These are phyloP conservation scores for Puccinia triticina DNA, from an alignment of 1,284 basidiomycete species.

Conservation along the genomic window DNA sequence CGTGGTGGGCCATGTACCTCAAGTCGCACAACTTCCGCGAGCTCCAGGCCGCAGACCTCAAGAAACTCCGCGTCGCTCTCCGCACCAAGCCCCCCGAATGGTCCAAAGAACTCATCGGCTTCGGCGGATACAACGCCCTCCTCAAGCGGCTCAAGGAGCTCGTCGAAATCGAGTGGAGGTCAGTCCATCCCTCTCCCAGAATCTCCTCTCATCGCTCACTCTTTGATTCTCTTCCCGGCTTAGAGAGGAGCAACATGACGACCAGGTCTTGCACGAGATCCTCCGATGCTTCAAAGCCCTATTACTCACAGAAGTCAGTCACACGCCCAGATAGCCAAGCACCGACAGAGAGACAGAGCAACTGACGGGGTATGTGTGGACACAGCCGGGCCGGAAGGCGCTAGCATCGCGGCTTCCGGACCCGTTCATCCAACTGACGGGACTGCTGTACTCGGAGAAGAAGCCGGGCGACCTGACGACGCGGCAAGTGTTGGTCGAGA, in stretches of 20 bases:
- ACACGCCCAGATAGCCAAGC: too few relatives aligned
- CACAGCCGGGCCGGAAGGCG: slow-evolving; percentile 65
- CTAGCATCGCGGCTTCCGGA: slow-evolving; percentile 79
- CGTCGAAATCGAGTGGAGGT: slow-evolving; percentile 95
- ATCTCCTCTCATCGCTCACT: neutral
- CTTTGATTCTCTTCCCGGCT: slow-evolving; percentile 38
- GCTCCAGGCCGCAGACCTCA: slow-evolving; percentile 29
- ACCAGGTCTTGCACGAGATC: slow-evolving; percentile 87
- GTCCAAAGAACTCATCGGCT: slow-evolving; percentile 83
- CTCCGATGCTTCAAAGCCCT: slow-evolving; percentile 91
- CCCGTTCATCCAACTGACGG: slow-evolving; percentile 79
- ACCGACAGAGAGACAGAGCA: too few relatives aligned
- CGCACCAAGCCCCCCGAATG: slow-evolving; percentile 66
- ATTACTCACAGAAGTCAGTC: slow-evolving; percentile 81
- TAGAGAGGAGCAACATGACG: slow-evolving; percentile 96
- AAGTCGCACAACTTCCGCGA: slow-evolving; percentile 28
- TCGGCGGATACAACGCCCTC: slow-evolving; percentile 82
- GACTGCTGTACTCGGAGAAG: slow-evolving; percentile 91
- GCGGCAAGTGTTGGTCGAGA: slow-evolving; percentile 84
- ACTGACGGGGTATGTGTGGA: neutral
- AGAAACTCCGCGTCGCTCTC: slow-evolving; percentile 52
- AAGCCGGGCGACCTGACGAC: slow-evolving; percentile 90
- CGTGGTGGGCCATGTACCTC: slow-evolving; percentile 65
- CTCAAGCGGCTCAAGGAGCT: slow-evolving; percentile 86
- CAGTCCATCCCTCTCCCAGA: slow-evolving; percentile 55